phyloP scores from a whole-genome alignment of 768 basidiomycete genomes.

The Hygrocybe punicea region DNA sequence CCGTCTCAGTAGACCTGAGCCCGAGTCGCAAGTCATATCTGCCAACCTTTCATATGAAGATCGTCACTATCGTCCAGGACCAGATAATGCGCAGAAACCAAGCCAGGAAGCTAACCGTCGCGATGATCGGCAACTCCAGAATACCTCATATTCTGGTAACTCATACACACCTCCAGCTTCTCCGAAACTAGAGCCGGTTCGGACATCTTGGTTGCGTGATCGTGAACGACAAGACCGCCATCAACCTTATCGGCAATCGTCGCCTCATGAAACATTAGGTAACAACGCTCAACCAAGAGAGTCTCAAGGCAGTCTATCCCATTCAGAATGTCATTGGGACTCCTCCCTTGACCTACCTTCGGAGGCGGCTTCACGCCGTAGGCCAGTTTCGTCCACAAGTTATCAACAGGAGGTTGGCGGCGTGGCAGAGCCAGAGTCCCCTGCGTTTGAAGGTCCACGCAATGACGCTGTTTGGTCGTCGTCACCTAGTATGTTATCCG shows the following conservation, averaged over 20 bases:
- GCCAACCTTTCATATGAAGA: constrained; percentile 51
- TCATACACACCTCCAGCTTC: constrained; percentile 25
- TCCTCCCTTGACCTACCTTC: constrained; percentile 17
- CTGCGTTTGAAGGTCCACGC: constrained; percentile 23
- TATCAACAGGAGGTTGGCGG: neutral
- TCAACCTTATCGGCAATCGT: neutral
- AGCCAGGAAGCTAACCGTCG: constrained; percentile 25
- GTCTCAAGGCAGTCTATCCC: neutral
- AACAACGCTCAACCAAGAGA: neutral
- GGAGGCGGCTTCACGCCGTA: constrained; percentile 7
- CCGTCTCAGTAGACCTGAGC: constrained; percentile 15
- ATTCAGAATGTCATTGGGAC: constrained; percentile 26
- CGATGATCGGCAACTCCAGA: constrained; percentile 15
- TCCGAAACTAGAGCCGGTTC: constrained; percentile 30
- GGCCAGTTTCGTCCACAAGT: constrained; percentile 2
- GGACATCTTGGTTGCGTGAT: constrained; percentile 20
- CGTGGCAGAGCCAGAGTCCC: neutral
- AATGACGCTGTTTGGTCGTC: constrained; percentile 10
- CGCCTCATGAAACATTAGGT: constrained; percentile 1
- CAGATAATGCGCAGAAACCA: constrained; percentile 10
- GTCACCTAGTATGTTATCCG: constrained; percentile 62
- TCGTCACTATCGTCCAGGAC: constrained; percentile 60
- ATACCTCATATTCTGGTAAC: constrained; percentile 12
- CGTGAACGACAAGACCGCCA: constrained; percentile 17
- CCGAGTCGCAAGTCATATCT: constrained; percentile 21